Conservation (phyloP, 2,329 filamentous ascomycete species). For the Paradendryphiella salina region DNA sequence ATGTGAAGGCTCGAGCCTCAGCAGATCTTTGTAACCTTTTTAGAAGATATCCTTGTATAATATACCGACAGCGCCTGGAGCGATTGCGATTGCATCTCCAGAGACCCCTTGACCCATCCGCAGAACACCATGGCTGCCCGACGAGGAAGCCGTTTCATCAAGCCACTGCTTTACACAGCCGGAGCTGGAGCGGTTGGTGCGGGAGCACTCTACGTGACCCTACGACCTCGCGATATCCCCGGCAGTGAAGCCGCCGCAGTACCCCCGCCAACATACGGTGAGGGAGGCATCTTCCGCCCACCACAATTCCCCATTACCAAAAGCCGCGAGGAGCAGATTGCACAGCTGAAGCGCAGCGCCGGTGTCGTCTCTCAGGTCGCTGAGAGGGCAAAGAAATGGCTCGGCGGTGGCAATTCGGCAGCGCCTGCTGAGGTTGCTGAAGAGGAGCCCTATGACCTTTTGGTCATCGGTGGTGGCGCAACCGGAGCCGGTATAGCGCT, state of each 20-base stretch:
- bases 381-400: conserved; percentile 49
- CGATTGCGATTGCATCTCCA: conserved; percentile 2
- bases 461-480: conserved; percentile 78
- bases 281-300: conserved; percentile 68
- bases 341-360: conserved; percentile 59
- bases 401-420: conserved; percentile 41
- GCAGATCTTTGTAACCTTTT: conserved; percentile 14
- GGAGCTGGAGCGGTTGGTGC: conserved; percentile 59
- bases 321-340: conserved; percentile 66
- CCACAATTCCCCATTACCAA: conserved; percentile 68
- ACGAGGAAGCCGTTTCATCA: conserved; percentile 54
- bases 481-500: conserved; percentile 80
- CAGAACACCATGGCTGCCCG: conserved; percentile 39
- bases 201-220: conserved; percentile 63
- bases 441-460: conserved; percentile 69
- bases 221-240: conserved; percentile 72
- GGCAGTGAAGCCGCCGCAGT: conserved; percentile 69
- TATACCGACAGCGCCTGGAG: conserved; percentile 9
- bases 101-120: conserved; percentile 1
- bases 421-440: conserved; percentile 35
- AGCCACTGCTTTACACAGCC: conserved; percentile 62
- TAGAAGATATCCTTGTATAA: conserved; percentile 9
- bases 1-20: conserved; percentile 25
- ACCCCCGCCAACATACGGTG: conserved; percentile 69
- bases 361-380: conserved; percentile 43